Evolutionary conservation across 2,329 filamentous ascomycete genomes (phyloP).

Genomic region (Apiospora sp.): DNA sequence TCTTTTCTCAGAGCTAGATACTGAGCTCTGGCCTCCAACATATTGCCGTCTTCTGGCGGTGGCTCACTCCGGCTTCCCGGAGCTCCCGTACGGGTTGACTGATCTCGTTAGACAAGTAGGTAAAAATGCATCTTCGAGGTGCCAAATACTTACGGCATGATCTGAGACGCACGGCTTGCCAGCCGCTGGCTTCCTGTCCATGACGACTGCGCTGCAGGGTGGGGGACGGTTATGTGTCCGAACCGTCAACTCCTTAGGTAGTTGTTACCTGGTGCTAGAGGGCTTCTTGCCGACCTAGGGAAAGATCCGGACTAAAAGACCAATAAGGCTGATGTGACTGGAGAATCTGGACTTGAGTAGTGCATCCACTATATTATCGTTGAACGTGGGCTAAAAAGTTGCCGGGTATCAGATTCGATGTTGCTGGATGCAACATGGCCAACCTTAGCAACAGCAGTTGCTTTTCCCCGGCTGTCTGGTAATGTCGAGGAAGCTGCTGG

Average conservation of each 20-base stretch:
- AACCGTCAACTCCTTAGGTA: conserved; percentile 6
- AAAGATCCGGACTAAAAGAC: background rate
- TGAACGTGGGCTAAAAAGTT: background rate
- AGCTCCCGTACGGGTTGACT: background rate
- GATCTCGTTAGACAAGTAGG: background rate
- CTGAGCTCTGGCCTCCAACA: background rate
- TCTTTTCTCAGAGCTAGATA: conserved; percentile 15
- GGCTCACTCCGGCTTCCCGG: background rate
- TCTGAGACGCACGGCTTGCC: conserved; percentile 1
- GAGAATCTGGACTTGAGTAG: background rate
- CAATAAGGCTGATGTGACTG: background rate
- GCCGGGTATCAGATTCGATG: background rate
- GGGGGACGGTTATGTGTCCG: background rate
- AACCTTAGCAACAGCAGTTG: background rate
- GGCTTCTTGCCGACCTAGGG: background rate
- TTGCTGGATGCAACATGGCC: background rate
- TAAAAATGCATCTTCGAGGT: background rate
- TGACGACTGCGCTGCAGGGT: background rate
- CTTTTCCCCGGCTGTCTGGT: background rate
- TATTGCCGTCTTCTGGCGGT: background rate
- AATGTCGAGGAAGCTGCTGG: background rate
- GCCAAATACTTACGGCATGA: background rate
- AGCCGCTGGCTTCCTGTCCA: conserved; percentile 7
- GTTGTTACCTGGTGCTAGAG: background rate
- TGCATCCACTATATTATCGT: conserved; percentile 11